phyloP scores from a whole-genome alignment of 306 rosid genomes.

The Cercis canadensis region DNA sequence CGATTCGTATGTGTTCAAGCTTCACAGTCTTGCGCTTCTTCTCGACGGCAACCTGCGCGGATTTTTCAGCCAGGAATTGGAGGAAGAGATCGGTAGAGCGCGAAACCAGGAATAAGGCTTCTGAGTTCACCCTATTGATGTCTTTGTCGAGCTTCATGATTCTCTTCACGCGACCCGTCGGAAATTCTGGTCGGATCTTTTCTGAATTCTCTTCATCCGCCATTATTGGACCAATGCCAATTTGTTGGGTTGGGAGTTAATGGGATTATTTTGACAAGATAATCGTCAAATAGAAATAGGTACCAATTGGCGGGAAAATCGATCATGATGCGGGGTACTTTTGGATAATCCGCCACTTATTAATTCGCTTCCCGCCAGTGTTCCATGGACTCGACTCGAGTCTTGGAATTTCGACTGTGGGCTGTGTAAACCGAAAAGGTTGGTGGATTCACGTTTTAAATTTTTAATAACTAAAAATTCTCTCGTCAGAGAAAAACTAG shows the following conservation, averaged over 20 bases:
- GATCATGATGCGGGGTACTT: neutral
- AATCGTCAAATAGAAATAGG: constrained; percentile 34
- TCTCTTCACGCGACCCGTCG: constrained; percentile 73
- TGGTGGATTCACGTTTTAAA: too few species aligned
- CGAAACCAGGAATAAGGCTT: constrained; percentile 72
- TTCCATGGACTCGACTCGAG: too few species aligned
- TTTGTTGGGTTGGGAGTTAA: neutral
- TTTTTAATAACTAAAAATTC: too few species aligned
- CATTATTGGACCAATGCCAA: constrained; percentile 7
- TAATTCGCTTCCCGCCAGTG: neutral
- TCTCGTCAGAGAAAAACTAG: too few species aligned
- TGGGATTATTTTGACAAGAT: neutral
- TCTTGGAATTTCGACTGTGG: too few species aligned
- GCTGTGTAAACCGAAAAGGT: too few species aligned
- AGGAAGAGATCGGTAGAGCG: constrained; percentile 81
- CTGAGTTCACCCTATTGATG: constrained; percentile 70
- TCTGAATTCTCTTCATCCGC: constrained; percentile 51
- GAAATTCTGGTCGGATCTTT: constrained; percentile 54
- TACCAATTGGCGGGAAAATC: constrained; percentile 54
- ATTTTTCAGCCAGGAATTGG: constrained; percentile 69
- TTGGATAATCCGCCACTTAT: neutral
- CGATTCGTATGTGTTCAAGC: constrained; percentile 65
- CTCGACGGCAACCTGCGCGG: constrained; percentile 62
- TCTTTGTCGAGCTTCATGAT: constrained; percentile 78
- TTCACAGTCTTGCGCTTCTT: constrained; percentile 87